Percentiles rank a stretch among this genome's conserved stretches.
phyloP scores from a whole-genome alignment of 73 alveolate genomes.

The Tetrahymena thermophila region DNA sequence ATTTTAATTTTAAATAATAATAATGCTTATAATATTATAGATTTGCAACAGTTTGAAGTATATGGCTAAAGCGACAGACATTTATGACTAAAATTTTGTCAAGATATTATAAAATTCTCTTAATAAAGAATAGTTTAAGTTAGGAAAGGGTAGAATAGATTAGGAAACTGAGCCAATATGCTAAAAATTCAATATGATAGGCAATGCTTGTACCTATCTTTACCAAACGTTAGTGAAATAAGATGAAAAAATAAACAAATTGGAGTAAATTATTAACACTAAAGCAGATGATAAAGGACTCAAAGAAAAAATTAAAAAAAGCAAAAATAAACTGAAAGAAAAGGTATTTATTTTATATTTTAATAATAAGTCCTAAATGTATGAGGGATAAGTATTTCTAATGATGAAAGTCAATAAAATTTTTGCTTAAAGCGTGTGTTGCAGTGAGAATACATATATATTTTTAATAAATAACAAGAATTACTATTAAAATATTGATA shows the following conservation, averaged over 20 bases:
- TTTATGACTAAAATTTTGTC: constrained; percentile 13
- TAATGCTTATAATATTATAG: background rate
- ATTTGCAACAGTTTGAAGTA: background rate
- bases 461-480: background rate
- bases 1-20: background rate
- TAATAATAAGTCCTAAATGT: background rate
- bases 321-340: background rate
- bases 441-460: background rate
- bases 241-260: constrained; percentile 24
- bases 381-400: background rate
- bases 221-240: background rate
- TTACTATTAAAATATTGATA: too few relatives aligned
- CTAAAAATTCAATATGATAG: background rate
- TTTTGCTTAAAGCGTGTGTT: background rate
- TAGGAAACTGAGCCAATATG: background rate
- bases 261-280: constrained; percentile 16
- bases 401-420: background rate
- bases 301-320: constrained; percentile 33
- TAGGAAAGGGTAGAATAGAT: constrained; percentile 21
- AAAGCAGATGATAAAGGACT: constrained; percentile 20
- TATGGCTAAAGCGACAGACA: constrained; percentile 24
- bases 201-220: background rate
- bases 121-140: constrained; percentile 6
- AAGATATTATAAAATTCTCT: constrained; percentile 2
- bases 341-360: background rate